A percentile compares a stretch with the other conserved stretches of the same genome.
phyloP scores from a whole-genome alignment of 225 moss, liverwort and hornwort species.

The Anthoceros angustus region DNA sequence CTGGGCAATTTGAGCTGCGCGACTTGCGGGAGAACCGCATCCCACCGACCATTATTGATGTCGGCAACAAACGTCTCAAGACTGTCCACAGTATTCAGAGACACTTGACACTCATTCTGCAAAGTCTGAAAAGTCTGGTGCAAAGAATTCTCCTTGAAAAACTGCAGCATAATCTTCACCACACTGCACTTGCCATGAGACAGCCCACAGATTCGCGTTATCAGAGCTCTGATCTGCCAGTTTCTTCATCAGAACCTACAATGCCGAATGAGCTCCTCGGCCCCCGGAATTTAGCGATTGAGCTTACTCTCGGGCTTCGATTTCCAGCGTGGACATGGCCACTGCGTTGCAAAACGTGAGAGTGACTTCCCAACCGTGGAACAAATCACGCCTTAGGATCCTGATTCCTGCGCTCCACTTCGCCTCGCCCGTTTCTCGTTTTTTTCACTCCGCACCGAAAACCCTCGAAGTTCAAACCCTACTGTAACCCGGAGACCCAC shows the following conservation, averaged over 20 bases:
- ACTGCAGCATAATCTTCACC: slow-evolving; percentile 95
- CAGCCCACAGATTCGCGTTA: neutral
- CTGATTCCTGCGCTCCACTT: too few relatives aligned
- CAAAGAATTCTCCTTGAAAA: slow-evolving; percentile 96
- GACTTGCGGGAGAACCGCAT: slow-evolving; percentile 93
- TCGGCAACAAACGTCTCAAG: slow-evolving; percentile 86
- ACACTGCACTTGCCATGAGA: slow-evolving; percentile 38
- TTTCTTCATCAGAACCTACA: neutral
- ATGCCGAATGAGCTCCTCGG: neutral
- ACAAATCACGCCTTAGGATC: too few relatives aligned
- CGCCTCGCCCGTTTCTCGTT: too few relatives aligned
- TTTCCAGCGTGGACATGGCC: slow-evolving; percentile 99
- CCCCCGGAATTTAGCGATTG: neutral
- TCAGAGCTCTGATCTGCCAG: neutral
- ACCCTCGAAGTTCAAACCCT: too few relatives aligned
- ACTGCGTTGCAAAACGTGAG: neutral
- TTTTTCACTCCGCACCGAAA: too few relatives aligned
- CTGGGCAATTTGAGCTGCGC: slow-evolving; percentile 98
- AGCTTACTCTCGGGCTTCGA: slow-evolving; percentile 93
- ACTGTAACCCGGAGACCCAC: too few relatives aligned
- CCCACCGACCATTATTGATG: slow-evolving; percentile 99
- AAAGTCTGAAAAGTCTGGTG: slow-evolving; percentile 99
- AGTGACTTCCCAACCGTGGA: too few relatives aligned
- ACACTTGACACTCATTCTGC: slow-evolving; percentile 99
- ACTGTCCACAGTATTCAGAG: slow-evolving; percentile 95